Evolutionary conservation across 345 rosid genomes (phyloP), one percentile per base, ranked within the genome.

Genomic region (Pistacia integerrima): DNA sequence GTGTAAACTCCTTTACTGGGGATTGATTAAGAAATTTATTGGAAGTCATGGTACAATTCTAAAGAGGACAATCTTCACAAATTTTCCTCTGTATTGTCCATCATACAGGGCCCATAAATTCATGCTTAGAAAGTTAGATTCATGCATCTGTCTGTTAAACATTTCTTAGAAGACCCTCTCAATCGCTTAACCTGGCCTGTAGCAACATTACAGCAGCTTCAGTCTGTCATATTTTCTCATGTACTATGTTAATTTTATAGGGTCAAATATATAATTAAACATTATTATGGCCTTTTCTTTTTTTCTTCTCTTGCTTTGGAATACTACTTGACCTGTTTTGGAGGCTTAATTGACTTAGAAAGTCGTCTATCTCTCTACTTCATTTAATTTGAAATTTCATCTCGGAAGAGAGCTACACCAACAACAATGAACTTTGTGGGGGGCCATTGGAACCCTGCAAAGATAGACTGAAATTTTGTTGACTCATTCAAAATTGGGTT

Each of bases 371-470:
- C 33, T 30, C 2, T 30, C 33, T 17, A 20, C 16, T 1, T 2
- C 14, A 22, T 22, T 22, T 22, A 22, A 22, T 22, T 22, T 22
- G 22, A 22, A 22, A 22, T 22, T 22, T 22, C 22, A 0, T 22
- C 22, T n/a, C n/a, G n/a, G n/a, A 3, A 3, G 74, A 44, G 4
- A 58, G 54, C 18, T 73, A 44, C 46, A 69, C 44, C 11, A 74
- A 64, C 36, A 64, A 74, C 52, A 11, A 14, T 8, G 77, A 62
- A 65, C 69, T 74, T 4, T 74, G 77, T 12, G 77, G 77, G 4
- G 1, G 4, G 0, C 70, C 69, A 30, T 33, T 76, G 72, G 68
- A 76, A 46, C 80, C 81, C 25, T 81, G 86, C 71, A 11, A n/a
- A 28, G 17, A 20, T 49, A 2, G 10, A 30, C 33, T 1, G 0